Base-by-base conservation (phyloP, 768 basidiomycete species). In the Wakefieldia striispora region DNA sequence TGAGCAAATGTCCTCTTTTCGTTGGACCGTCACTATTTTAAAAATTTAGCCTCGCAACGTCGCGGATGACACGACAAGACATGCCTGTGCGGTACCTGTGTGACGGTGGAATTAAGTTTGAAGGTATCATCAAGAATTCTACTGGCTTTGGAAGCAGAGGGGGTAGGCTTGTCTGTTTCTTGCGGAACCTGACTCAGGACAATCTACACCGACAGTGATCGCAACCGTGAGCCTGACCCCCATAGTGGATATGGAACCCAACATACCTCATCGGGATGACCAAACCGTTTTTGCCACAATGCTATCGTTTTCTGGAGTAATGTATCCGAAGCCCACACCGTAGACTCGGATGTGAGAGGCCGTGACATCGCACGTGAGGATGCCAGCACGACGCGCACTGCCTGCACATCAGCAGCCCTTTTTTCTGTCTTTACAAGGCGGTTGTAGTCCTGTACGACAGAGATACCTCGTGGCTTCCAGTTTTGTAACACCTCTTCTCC, bases 391-490 rank as follows among this genome's bases (percentile, higher is more conserved):
- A 86, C 85, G 33, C 90, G 81, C 40, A 93, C 81, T 4, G 90
- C 91, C 62, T 91, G 93, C 1, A 98, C 93, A 63, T 98, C 93
- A 2, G 91, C 92, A 11, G 89, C 81, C 34, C 83, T 77, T 33
- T 76, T 74, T 65, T 92, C 89, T 42, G 82, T 86, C 37, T 75
- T 77, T 13, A 86, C 75, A n/a, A 92, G 70, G 50, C 84, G 78
- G 41, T 75, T 74, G 62, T 91, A 88, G 62, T 97, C 95, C 56
- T 95, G 85, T 23, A 99, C 86, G 10, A 93, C 84, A 1, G 86
- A 86, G 23, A 97, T 78, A 9, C 95, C 91, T 39, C 95, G 80
- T 38, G 95, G 84, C 57, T 83, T 88, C 95, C 95, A 98, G 17
- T 76, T 67, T 6, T 79, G 83, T 24, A 98, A 75, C 4, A 76